Conservation (phyloP, 805 yeast genomes). For the Tetrapisispora pingtungensis region DNA sequence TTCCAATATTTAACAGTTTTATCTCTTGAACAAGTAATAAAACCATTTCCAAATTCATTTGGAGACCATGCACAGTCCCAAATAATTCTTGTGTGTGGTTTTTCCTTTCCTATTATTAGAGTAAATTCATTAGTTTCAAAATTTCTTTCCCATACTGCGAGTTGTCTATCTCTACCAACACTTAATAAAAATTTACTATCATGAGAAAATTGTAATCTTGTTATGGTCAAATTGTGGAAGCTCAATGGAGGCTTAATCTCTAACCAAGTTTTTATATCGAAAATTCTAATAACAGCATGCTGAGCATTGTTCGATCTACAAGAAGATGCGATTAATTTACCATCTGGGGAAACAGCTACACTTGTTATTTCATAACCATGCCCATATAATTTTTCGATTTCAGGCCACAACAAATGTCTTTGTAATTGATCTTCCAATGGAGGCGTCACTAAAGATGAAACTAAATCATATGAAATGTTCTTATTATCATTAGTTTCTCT, state of each 20-base stretch:
- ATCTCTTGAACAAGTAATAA: conserved; percentile 84
- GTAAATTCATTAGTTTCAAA: conserved; percentile 32
- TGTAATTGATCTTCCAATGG: conserved; percentile 90
- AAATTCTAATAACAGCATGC: conserved; percentile 80
- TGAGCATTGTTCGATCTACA: conserved; percentile 75
- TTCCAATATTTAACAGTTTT: conserved; percentile 68
- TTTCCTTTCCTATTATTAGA: conserved; percentile 36
- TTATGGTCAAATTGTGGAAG: conserved; percentile 78
- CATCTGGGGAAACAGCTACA: conserved; percentile 59
- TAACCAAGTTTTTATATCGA: conserved; percentile 50
- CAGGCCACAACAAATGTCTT: conserved; percentile 90
- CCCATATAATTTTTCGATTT: conserved; percentile 86
- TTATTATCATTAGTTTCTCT: conserved; percentile 23
- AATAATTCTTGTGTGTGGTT: conserved; percentile 83
- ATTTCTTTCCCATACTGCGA: conserved; percentile 58
- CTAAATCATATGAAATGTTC: conserved; percentile 38
- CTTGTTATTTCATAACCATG: conserved; percentile 93
- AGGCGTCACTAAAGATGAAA: conserved; percentile 41
- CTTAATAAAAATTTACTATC: conserved; percentile 55
- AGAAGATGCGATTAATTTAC: conserved; percentile 68
- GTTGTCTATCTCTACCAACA: conserved; percentile 84
- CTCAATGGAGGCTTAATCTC: conserved; percentile 47
- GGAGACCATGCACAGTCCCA: conserved; percentile 95
- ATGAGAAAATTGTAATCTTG: conserved; percentile 67
- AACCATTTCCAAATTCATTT: conserved; percentile 33